phyloP scores from a whole-genome alignment of 2,329 filamentous ascomycete genomes.

The Ramularia endophylla region DNA sequence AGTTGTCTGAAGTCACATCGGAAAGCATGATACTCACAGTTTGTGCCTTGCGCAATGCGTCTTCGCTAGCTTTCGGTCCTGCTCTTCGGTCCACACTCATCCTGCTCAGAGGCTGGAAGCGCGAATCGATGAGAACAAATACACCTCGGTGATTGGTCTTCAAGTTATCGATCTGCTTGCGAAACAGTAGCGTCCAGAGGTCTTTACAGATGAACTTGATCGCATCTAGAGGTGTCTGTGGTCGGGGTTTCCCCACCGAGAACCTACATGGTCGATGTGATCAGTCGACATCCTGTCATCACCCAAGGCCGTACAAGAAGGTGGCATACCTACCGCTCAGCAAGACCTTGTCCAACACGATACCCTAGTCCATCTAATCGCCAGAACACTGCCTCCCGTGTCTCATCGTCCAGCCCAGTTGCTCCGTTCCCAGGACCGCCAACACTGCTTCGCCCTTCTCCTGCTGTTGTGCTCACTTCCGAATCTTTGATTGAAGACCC shows the following conservation, averaged over 20 bases:
- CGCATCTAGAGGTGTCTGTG: constrained; percentile 85
- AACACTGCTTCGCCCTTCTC: constrained; percentile 1
- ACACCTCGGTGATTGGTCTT: constrained; percentile 98
- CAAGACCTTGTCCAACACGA: constrained; percentile 83
- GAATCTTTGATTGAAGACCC: constrained; percentile 6
- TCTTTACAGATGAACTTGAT: constrained; percentile 99
- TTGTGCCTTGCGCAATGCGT: constrained; percentile 64
- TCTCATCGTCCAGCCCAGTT: constrained; percentile 59
- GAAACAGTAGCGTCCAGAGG: constrained; percentile 87
- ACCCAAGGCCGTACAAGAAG: background rate
- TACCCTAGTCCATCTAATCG: constrained; percentile 81
- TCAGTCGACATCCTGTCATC: background rate
- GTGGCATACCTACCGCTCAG: constrained; percentile 63
- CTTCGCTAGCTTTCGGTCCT: constrained; percentile 27
- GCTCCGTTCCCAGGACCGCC: constrained; percentile 11
- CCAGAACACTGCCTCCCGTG: constrained; percentile 78
- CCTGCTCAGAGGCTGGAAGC: constrained; percentile 78
- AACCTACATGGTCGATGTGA: constrained; percentile 49
- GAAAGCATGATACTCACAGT: constrained; percentile 52
- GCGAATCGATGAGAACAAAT: constrained; percentile 90
- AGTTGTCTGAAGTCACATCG: background rate
- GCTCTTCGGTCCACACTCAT: constrained; percentile 68
- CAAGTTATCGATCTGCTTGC: constrained; percentile 96
- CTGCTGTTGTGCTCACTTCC: constrained; percentile 4
- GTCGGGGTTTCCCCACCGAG: constrained; percentile 75